Conservation (phyloP, 2,329 filamentous ascomycete genomes). For the Berkeleyomyces basicola region DNA sequence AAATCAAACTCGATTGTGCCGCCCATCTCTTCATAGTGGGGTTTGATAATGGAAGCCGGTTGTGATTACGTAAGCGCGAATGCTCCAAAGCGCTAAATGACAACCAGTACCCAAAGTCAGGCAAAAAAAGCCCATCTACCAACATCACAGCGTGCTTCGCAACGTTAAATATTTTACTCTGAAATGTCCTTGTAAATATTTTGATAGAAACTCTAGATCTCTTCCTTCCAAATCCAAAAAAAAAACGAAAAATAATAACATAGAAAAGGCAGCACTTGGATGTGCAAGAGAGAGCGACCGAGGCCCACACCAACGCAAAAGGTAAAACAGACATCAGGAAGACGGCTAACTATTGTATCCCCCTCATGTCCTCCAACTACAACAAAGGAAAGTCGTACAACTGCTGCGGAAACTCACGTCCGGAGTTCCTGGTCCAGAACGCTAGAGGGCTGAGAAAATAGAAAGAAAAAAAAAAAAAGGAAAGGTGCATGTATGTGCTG, state of each 20-base stretch:
- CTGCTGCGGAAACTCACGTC: no score
- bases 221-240: background rate
- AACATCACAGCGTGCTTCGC: background rate
- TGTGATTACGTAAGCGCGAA: no score
- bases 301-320: background rate
- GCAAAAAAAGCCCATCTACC: no score
- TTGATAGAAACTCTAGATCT: background rate
- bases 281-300: background rate
- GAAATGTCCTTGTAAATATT: background rate
- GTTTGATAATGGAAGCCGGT: no score
- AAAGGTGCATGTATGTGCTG: background rate
- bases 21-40: no score
- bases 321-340: background rate
- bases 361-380: background rate
- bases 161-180: background rate
- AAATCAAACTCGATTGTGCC: no score
- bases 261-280: background rate
- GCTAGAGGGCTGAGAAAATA: background rate
- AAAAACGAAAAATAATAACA: background rate
- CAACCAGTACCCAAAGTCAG: no score
- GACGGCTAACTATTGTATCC: background rate
- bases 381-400: background rate
- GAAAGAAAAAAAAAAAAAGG: background rate
- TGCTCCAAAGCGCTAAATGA: no score
- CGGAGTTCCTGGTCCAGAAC: background rate